Conservation (phyloP, 2,329 filamentous ascomycete genomes). For the Exophiala alcalophila region DNA sequence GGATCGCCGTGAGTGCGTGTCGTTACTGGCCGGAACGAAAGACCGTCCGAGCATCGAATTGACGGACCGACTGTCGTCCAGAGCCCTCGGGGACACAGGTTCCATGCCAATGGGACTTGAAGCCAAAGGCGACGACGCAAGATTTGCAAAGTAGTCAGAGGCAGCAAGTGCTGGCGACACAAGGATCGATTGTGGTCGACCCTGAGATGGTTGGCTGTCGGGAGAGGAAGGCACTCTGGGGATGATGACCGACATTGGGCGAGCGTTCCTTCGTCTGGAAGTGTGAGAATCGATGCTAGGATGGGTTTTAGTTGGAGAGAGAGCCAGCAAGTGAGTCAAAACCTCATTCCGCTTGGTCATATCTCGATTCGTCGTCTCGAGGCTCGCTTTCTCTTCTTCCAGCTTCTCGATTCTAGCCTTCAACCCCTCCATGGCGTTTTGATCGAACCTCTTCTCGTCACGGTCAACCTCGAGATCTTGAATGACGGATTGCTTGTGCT, state of each 20-base stretch:
- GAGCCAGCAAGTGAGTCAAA: slow-evolving; percentile 37
- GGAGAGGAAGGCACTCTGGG: slow-evolving; percentile 33
- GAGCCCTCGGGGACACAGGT: slow-evolving; percentile 4
- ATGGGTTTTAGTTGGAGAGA: slow-evolving; percentile 34
- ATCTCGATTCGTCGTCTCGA: slow-evolving; percentile 36
- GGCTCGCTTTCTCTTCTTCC: slow-evolving; percentile 33
- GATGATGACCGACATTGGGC: slow-evolving; percentile 34
- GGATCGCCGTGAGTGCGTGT: slow-evolving; percentile 23
- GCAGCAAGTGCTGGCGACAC: slow-evolving; percentile 16
- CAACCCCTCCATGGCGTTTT: slow-evolving; percentile 26
- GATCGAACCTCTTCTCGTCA: slow-evolving; percentile 31
- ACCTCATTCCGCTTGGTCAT: slow-evolving; percentile 38
- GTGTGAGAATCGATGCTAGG: slow-evolving; percentile 25
- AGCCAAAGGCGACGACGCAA: slow-evolving; percentile 15
- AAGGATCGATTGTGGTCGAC: slow-evolving; percentile 21
- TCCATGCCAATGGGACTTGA: slow-evolving; percentile 5
- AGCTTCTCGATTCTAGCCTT: slow-evolving; percentile 33
- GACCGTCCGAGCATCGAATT: slow-evolving; percentile 31
- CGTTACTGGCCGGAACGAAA: slow-evolving; percentile 27
- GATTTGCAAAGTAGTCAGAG: slow-evolving; percentile 19
- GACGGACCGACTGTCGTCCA: slow-evolving; percentile 26
- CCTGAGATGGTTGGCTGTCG: slow-evolving; percentile 23
- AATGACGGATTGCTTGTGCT: slow-evolving; percentile 34
- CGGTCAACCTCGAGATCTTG: slow-evolving; percentile 36
- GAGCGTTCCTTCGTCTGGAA: slow-evolving; percentile 27